Evolutionary conservation across 352 stramenopile genomes (phyloP), one percentile per base, ranked within the genome.

Genomic region (Phytophthora sojae): DNA sequence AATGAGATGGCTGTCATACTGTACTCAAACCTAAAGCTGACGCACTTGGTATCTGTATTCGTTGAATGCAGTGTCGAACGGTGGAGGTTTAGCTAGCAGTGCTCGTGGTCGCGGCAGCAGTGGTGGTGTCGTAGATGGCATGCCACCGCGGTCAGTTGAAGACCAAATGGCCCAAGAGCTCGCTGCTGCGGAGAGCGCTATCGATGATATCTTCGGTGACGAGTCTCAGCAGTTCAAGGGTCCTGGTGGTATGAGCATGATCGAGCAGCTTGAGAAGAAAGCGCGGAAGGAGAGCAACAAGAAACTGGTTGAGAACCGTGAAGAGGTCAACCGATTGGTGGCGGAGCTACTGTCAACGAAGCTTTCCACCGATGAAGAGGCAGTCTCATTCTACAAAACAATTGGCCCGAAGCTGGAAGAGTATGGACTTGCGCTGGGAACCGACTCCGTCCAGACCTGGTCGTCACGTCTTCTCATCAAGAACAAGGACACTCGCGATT

Each of bases 241-340:
- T 4, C 61, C 74, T 49, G 85, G 83, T n/a, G 87, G 89, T 12
- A 95, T 95, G 81, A 92, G 78, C 49, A 93, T 96, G 86, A 94
- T 96, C 37, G 86, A 96, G 67, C 85, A 96, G 59, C 76, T 96
- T 2, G 89, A 96, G 72, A 94, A 94, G 70, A 94, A 95, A 55
- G 89, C 89, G 4, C 76, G 89, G 8, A 91, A 90, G 52, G 88
- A 95, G 32, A 91, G 79, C 73, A 96, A 96, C 78, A 95, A 94
- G 75, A 95, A 94, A 71, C 78, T 96, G 2, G 89, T 96, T 23
- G 82, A 95, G 29, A 82, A 93, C 30, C 78, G 80, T 11, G 79
- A 85, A 1, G 74, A 85, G 23, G 85, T 96, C 42, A 92, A 91
- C 61, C 50, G 67, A 7, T 69, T 90, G 7, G 71, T 96, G n/a